Base-by-base conservation (phyloP, 495 filamentous ascomycete species). In the Lasiosphaeria hispida region DNA sequence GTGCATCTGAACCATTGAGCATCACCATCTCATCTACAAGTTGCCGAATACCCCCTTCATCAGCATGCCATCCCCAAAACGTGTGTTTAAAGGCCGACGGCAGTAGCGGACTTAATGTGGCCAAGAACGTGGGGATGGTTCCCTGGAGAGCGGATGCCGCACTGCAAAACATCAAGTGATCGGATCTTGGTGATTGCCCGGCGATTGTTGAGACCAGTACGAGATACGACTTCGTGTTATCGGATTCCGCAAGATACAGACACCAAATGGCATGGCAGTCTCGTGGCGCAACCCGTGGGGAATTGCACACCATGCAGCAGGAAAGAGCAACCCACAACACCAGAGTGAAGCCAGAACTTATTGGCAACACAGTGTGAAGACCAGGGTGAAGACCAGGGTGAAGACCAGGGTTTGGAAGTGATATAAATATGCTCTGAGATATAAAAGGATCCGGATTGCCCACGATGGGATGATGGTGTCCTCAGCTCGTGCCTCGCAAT, bases 221-320 rank as follows among this genome's bases (percentile, higher is more conserved):
- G 45, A 41, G 10, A 39, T 36, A 18, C 18, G 47, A 39, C 15
- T 39, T 57, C 10, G 36, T 36, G 14, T 18, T 30, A 50, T 39
- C 35, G 3, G 8, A 10, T 50, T n/a, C 45, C 8, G 18, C 15
- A 18, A 36, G 55, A 53, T 14, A 38, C 5, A 51, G 39, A 15
- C n/a, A 14, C 14, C 51, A 45, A 54, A 53, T 43, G 10, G 30
- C 15, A 36, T 30, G 15, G 10, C 18, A 30, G 39, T 10, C 13
- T 33, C 42, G 51, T 59, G 53, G 56, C 61, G 61, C 47, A 63
- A 63, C n/a, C 42, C 56, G 56, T 37, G 52, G 52, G 56, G 49
- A 50, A 53, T 63, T 53, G 52, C 61, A 63, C 56, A 39, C 43
- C 52, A 59, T 59, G 48, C 44, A 15, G 48, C 18, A 40, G 58